Conservation (phyloP, 768 basidiomycete species). For the Suillus americanus region DNA sequence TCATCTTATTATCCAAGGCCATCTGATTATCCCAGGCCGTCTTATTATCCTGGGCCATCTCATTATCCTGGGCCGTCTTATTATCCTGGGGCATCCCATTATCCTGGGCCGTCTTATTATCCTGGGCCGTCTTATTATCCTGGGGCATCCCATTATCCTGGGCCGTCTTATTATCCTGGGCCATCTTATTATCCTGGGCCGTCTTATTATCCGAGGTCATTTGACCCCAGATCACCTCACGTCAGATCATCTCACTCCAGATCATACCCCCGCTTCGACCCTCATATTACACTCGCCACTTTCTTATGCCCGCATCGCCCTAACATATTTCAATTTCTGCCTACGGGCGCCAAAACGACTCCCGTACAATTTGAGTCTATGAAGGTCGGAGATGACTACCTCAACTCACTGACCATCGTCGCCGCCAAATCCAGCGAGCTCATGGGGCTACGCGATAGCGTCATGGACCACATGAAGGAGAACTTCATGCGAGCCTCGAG, state of each 20-base stretch:
- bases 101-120: no score
- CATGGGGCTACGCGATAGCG: background rate
- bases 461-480: background rate
- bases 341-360: background rate
- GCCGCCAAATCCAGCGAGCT: background rate
- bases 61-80: no score
- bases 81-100: no score
- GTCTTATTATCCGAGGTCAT: background rate
- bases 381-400: background rate
- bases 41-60: background rate
- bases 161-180: background rate
- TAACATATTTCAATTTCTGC: background rate
- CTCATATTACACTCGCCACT: background rate
- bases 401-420: background rate
- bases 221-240: background rate
- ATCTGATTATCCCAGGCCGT: background rate
- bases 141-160: no score
- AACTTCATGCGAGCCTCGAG: background rate
- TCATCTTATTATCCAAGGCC: no score
- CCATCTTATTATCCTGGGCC: background rate
- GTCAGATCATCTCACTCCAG: background rate
- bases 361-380: background rate
- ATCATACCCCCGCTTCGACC: slow-evolving; percentile 4
- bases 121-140: no score
- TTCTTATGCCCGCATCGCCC: background rate